Percentiles rank a stretch among this genome's conserved stretches.
Conservation (phyloP, 306 rosid genomes). For the Aeschynomene evenia region DNA sequence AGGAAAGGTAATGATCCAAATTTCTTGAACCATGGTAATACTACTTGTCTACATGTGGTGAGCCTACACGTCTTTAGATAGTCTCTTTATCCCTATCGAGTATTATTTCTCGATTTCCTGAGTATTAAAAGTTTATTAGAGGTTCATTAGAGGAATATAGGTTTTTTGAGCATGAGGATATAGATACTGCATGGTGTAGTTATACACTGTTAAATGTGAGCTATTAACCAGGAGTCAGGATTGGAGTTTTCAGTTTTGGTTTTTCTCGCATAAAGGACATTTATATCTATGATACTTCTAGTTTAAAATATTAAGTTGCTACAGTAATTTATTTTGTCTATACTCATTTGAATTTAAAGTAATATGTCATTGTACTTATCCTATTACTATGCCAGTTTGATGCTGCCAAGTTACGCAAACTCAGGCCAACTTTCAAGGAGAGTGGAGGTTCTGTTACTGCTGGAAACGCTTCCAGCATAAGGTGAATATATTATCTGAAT, state of each 20-base stretch:
- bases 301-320: background rate
- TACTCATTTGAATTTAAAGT: constrained; percentile 2
- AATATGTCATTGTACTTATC: constrained; percentile 16
- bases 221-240: background rate
- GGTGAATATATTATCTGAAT: constrained; percentile 46
- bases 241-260: constrained; percentile 12
- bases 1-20: constrained; percentile 67
- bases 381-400: constrained; percentile 67
- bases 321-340: background rate
- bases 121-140: too few species aligned
- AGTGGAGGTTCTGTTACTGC: constrained; percentile 94
- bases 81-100: background rate
- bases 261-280: background rate
- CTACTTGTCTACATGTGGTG: background rate
- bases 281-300: constrained; percentile 4
- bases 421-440: constrained; percentile 95
- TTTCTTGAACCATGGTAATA: constrained; percentile 21
- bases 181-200: too few species aligned
- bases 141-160: constrained; percentile 6
- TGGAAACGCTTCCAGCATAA: constrained; percentile 98
- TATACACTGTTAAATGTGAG: too few species aligned
- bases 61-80: background rate
- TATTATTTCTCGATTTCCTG: constrained; percentile 4
- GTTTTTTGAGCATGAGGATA: constrained; percentile 16
- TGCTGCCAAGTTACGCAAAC: constrained; percentile 91